Conservation (phyloP, 805 yeast species). For the Spencermartinsiella europaea region DNA sequence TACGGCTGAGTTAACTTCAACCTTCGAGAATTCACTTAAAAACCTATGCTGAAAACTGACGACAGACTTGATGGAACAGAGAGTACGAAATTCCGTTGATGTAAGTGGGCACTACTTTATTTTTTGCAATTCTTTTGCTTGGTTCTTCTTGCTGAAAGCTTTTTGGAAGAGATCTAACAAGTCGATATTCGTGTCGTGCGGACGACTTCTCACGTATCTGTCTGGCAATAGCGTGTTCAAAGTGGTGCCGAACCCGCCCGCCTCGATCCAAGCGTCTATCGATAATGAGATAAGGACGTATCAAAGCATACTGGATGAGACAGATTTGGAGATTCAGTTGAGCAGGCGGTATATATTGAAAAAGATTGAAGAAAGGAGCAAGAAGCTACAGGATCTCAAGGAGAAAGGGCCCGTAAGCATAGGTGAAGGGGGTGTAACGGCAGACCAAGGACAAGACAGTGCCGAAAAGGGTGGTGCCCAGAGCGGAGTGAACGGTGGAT, state of each 20-base stretch:
- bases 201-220: slow-evolving; percentile 16
- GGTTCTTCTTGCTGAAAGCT: no score
- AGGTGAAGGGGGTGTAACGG: background rate
- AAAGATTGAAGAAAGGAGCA: slow-evolving; percentile 7
- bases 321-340: slow-evolving; percentile 20
- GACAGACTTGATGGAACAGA: slow-evolving; percentile 12
- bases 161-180: no score
- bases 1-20: no score
- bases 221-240: slow-evolving; percentile 13
- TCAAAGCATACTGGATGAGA: slow-evolving; percentile 19
- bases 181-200: slow-evolving; percentile 19
- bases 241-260: slow-evolving; percentile 24
- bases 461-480: background rate
- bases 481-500: background rate
- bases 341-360: slow-evolving; percentile 7
- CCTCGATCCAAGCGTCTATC: slow-evolving; percentile 18
- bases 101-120: no score
- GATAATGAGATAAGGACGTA: slow-evolving; percentile 17
- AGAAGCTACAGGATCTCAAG: slow-evolving; percentile 1
- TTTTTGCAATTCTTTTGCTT: no score
- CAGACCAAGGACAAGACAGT: slow-evolving; percentile 3
- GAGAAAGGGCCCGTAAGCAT: slow-evolving; percentile 1
- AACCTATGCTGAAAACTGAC: no score
- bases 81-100: slow-evolving; percentile 11
- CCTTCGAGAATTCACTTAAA: no score